These are phyloP conservation scores for Cicer chorassanicum DNA, from an alignment of 306 rosid genomes.

Conservation along the genomic window DNA sequence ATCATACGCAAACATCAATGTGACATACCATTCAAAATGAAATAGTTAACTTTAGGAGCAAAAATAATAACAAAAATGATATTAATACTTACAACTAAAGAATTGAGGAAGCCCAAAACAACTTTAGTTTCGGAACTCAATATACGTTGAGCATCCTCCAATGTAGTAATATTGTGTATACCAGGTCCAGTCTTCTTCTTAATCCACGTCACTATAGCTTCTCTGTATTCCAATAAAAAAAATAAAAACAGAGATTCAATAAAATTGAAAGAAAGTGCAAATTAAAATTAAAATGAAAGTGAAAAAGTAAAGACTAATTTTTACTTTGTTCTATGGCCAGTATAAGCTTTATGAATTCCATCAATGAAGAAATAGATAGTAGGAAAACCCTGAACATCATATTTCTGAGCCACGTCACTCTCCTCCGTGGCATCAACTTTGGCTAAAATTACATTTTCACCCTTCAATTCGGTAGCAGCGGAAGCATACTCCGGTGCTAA, in stretches of 20 bases:
- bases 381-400: slow-evolving; percentile 88
- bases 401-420: slow-evolving; percentile 77
- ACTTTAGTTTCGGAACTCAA: slow-evolving; percentile 73
- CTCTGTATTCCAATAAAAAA: slow-evolving; percentile 51
- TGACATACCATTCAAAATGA: background rate
- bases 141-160: slow-evolving; percentile 77
- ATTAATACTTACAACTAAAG: slow-evolving; percentile 74
- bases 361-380: slow-evolving; percentile 75
- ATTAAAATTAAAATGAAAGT: background rate
- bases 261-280: background rate
- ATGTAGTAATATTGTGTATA: slow-evolving; percentile 69
- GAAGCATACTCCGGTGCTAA: slow-evolving; percentile 90
- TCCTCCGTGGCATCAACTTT: slow-evolving; percentile 93
- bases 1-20: background rate
- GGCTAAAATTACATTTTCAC: slow-evolving; percentile 69
- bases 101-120: slow-evolving; percentile 86
- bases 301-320: background rate
- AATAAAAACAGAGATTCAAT: slow-evolving; percentile 8
- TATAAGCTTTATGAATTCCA: slow-evolving; percentile 77
- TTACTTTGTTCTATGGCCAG: slow-evolving; percentile 85
- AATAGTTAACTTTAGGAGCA: background rate
- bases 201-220: slow-evolving; percentile 87
- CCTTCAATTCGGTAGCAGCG: slow-evolving; percentile 88
- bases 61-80: background rate
- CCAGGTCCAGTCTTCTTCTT: slow-evolving; percentile 98